These are phyloP conservation scores for Penicillium cosmopolitanum DNA, from an alignment of 495 filamentous ascomycete species.

Conservation along the genomic window DNA sequence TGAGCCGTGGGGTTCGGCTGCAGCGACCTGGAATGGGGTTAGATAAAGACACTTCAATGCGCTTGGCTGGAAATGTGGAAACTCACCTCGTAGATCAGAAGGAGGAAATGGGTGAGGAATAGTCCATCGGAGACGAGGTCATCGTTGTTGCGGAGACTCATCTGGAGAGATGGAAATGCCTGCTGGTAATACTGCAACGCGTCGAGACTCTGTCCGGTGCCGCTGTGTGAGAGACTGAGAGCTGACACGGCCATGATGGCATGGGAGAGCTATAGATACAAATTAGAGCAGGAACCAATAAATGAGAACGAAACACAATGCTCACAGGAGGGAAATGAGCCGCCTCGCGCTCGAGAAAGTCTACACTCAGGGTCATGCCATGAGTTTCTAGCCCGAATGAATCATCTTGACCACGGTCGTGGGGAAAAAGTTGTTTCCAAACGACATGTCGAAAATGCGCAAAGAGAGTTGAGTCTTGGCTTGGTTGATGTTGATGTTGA, in stretches of 20 bases:
- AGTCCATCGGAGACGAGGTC: constrained; percentile 60
- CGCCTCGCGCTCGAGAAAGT: constrained; percentile 54
- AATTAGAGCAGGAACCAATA: constrained; percentile 13
- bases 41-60: not conserved
- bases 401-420: constrained; percentile 26
- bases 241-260: constrained; percentile 65
- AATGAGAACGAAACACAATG: not conserved
- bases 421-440: constrained; percentile 43
- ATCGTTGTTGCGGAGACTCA: constrained; percentile 45
- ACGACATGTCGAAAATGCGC: constrained; percentile 50
- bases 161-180: constrained; percentile 53
- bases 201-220: constrained; percentile 47
- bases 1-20: constrained; percentile 47
- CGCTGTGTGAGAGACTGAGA: constrained; percentile 55
- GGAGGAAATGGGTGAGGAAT: constrained; percentile 63
- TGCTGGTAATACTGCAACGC: constrained; percentile 61
- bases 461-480: constrained; percentile 41
- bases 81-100: constrained; percentile 62
- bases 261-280: constrained; percentile 51
- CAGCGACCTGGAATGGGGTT: constrained; percentile 42
- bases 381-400: constrained; percentile 29
- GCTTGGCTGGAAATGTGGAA: not conserved
- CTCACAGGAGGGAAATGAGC: constrained; percentile 53
- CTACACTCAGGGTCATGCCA: constrained; percentile 40
- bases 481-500: constrained; percentile 31